Evolutionary conservation across 306 rosid species (phyloP), one percentile per base, ranked within the genome.

Genomic region (Inga oerstediana): DNA sequence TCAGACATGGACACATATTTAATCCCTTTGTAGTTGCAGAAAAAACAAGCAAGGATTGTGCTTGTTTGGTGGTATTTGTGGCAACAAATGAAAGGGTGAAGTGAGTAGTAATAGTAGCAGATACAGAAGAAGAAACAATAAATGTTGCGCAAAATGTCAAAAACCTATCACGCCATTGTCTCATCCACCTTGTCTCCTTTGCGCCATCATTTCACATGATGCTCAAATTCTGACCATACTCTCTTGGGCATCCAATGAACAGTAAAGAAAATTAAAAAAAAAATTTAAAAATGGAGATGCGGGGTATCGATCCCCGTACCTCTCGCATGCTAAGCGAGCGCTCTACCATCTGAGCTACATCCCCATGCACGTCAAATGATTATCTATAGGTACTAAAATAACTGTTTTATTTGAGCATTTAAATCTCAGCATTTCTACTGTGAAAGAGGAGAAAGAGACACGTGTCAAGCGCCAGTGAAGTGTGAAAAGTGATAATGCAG

Each of bases 271-370:
- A 52, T 3, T 15, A 2, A 13, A 54, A 19, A 7, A 20, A 7
- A 56, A 5, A 2, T 0, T 0, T 2, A 56, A 20, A 10, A 22
- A 7, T 91, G 92, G 89, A 90, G 92, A 89, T 77, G 93, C 88
- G 84, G 93, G 91, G 95, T 87, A 89, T 90, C 91, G 91, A 90
- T 90, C 92, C 93, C 91, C 83, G 85, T 85, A 77, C 93, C 90
- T 91, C 90, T 91, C 91, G 90, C 95, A 90, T 90, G 92, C 91
- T 87, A 91, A 91, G 93, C 92, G 89, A 90, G 92, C 91, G 89
- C 95, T 89, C 92, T 90, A 91, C 95, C 95, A 91, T 87, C 91
- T 91, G 91, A 90, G 92, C 93, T 91, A 91, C 91, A 88, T 91
- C 95, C 93, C 90, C 89, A 0, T 17, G 0, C 0, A 2, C 2